Percentiles rank a stretch among this genome's conserved stretches.
Evolutionary conservation across 306 rosid genomes (phyloP).

Genomic region (Elaeagnus macrophylla): DNA sequence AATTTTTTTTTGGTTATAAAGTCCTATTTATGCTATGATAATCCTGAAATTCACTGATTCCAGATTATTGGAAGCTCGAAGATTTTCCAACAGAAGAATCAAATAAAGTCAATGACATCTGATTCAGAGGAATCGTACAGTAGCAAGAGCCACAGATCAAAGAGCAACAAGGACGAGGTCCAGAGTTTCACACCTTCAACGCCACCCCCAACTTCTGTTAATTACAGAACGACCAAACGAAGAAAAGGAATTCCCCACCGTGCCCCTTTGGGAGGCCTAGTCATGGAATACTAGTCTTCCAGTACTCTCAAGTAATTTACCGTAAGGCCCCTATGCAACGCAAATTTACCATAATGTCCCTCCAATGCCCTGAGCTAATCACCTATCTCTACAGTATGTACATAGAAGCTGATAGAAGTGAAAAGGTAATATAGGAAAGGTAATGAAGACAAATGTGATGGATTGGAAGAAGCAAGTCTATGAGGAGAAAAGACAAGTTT

Average conservation of each 20-base stretch:
- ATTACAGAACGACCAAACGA: slow-evolving; percentile 73
- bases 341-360: slow-evolving; percentile 5
- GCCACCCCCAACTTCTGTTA: slow-evolving; percentile 82
- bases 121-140: slow-evolving; percentile 90
- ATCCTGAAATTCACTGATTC: neutral
- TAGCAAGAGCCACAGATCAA: slow-evolving; percentile 51
- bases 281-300: slow-evolving; percentile 47
- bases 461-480: slow-evolving; percentile 14
- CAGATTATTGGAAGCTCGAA: slow-evolving; percentile 72
- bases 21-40: neutral
- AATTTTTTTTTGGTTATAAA: neutral
- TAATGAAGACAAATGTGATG: slow-evolving; percentile 36
- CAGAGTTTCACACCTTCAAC: slow-evolving; percentile 89
- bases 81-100: slow-evolving; percentile 46
- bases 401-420: slow-evolving; percentile 45
- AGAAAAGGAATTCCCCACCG: slow-evolving; percentile 97
- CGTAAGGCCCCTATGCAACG: neutral
- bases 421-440: slow-evolving; percentile 17
- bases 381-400: slow-evolving; percentile 20
- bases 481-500: slow-evolving; percentile 4
- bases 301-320: slow-evolving; percentile 16
- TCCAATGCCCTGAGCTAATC: slow-evolving; percentile 38
- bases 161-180: slow-evolving; percentile 26
- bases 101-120: slow-evolving; percentile 38
- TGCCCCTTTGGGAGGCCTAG: slow-evolving; percentile 86